These are phyloP conservation scores for Candida lessepsii DNA, from an alignment of 805 yeast genomes.

Conservation along the genomic window DNA sequence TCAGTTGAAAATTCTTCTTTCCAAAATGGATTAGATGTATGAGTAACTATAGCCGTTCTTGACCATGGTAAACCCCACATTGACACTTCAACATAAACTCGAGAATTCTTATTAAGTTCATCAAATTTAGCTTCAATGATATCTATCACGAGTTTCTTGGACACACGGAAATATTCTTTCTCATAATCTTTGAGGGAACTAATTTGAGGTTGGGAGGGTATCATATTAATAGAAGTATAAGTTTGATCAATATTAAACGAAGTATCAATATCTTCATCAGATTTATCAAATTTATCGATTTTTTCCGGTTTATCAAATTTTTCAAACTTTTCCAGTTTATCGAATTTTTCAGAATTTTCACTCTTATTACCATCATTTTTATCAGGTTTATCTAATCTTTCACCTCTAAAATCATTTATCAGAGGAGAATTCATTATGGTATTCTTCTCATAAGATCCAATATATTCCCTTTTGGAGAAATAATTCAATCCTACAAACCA, in stretches of 20 bases:
- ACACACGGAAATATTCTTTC: slow-evolving; percentile 47
- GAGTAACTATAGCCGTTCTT: slow-evolving; percentile 63
- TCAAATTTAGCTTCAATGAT: slow-evolving; percentile 65
- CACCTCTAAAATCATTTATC: neutral
- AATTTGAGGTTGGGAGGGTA: neutral
- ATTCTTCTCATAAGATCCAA: slow-evolving; percentile 26
- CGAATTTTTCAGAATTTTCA: no score
- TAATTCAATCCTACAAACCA: slow-evolving; percentile 71
- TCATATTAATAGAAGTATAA: neutral
- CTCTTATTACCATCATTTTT: no score
- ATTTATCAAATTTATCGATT: no score
- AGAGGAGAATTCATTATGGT: neutral
- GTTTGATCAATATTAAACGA: slow-evolving; percentile 10
- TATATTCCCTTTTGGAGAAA: slow-evolving; percentile 59
- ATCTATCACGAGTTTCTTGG: slow-evolving; percentile 53
- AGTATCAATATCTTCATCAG: slow-evolving; percentile 8
- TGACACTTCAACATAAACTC: slow-evolving; percentile 65
- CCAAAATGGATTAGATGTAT: slow-evolving; percentile 67
- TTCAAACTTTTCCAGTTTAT: no score
- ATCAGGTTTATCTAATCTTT: no score
- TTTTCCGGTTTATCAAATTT: no score
- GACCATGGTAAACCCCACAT: slow-evolving; percentile 79
- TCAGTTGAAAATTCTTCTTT: slow-evolving; percentile 71
- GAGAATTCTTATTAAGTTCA: slow-evolving; percentile 19
- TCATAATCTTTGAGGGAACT: slow-evolving; percentile 15